Evolutionary conservation across 352 stramenopile genomes (phyloP).

Genomic region (Elongisporangium prolatum): DNA sequence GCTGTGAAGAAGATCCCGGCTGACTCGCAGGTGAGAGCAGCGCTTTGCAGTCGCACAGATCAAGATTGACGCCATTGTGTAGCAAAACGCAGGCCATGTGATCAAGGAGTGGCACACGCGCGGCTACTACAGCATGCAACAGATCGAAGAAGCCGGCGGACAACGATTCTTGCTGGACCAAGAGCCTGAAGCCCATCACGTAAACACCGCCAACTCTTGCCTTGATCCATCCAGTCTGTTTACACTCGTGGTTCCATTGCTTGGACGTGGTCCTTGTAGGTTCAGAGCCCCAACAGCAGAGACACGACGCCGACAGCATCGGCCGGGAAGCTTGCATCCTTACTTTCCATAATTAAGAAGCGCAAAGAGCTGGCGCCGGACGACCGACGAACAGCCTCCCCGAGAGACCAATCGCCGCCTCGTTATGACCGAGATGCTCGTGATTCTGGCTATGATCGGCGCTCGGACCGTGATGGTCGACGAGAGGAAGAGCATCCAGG

Average conservation of each 20-base stretch:
- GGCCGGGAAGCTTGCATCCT: conserved; percentile 57
- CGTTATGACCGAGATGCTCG: neutral
- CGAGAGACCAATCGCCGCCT: neutral
- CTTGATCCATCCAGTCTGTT: neutral
- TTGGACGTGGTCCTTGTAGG: conserved; percentile 1
- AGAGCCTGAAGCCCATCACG: neutral
- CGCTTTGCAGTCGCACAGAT: neutral
- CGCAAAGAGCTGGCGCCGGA: conserved; percentile 50
- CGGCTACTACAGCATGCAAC: conserved; percentile 52
- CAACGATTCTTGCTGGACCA: conserved; percentile 14
- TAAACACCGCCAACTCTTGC: too few species aligned
- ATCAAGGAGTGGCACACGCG: conserved; percentile 77
- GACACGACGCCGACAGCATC: conserved; percentile 36
- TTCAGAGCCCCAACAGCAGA: conserved; percentile 14
- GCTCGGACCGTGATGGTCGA: neutral
- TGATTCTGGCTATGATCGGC: neutral
- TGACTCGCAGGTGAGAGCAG: conserved; percentile 40
- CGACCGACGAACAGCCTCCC: conserved; percentile 11
- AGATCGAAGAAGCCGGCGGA: conserved; percentile 66
- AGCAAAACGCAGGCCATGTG: conserved; percentile 62
- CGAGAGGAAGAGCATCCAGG: neutral
- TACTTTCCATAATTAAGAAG: conserved; percentile 83
- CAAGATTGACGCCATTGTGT: conserved; percentile 6
- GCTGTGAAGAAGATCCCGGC: conserved; percentile 66
- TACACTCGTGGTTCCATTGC: conserved; percentile 2